A percentile compares a stretch with the other conserved stretches of the same genome.
Evolutionary conservation across 441 rosid genomes (phyloP).

Genomic region (Erysimum cheiri): DNA sequence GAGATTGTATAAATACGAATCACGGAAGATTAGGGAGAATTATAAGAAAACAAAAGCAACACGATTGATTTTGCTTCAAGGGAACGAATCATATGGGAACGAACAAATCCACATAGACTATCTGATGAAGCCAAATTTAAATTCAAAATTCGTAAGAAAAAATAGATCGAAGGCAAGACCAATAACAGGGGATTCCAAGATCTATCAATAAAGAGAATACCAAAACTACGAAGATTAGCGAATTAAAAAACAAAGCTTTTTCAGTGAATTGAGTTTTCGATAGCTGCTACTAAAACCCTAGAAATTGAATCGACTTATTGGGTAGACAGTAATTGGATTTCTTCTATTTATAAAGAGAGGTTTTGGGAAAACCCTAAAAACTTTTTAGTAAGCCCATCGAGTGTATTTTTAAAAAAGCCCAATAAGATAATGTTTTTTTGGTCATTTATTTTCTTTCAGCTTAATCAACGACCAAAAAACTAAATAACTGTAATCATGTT

Average conservation of each 20-base stretch:
- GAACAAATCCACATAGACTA: constrained; percentile 65
- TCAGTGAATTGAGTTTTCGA: not conserved
- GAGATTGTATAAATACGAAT: not conserved
- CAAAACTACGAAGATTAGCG: not conserved
- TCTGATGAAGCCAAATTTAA: constrained; percentile 66
- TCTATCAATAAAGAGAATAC: not conserved
- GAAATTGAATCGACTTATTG: not conserved
- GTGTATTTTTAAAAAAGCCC: not conserved
- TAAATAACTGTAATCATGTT: not conserved
- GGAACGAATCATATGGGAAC: constrained; percentile 84
- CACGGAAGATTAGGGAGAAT: not conserved
- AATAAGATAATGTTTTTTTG: not conserved
- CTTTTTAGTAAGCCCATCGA: constrained; percentile 2
- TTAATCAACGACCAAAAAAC: too few species aligned
- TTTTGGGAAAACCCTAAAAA: constrained; percentile 18
- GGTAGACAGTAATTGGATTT: not conserved
- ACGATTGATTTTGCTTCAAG: constrained; percentile 71
- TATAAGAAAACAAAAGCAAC: constrained; percentile 43
- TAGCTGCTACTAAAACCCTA: constrained; percentile 24
- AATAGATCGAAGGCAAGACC: not conserved
- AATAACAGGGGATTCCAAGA: too few species aligned
- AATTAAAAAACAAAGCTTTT: too few species aligned
- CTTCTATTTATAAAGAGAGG: constrained; percentile 14
- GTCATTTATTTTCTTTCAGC: not conserved
- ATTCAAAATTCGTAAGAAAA: not conserved